Evolutionary conservation across 805 yeast species (phyloP), one percentile per base, ranked within the genome.

Genomic region (Lachancea nothofagi): DNA sequence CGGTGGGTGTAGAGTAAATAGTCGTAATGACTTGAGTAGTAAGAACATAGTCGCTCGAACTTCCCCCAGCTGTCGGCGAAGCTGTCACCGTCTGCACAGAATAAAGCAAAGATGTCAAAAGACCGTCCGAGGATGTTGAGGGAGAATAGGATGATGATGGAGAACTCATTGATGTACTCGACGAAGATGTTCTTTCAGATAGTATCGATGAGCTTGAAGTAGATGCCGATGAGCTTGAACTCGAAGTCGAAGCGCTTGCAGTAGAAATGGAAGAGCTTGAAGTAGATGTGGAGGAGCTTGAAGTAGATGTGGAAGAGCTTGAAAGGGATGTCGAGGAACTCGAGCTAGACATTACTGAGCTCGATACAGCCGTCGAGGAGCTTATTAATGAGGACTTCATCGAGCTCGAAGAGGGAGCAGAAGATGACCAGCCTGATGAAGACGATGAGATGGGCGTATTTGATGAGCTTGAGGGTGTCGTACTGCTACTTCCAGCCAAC

Each of bases 21-120:
- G 54, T 46, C 8, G 57, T 44, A 13, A 54, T 37, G 12, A 40
- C 38, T 31, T 45, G 29, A 21, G 57, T 41, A 7, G 51, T 48
- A 25, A 27, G 14, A 10, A 36, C 27, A 22, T 33, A 33, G 38
- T 19, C 25, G 25, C 29, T 14, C 9, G 35, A 24, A 15, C 29
- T 18, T 27, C 25, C 36, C 17, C 21, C 30, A 3, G 36, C 26
- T 14, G 41, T 24, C 6, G 45, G 36, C 4, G 36, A 27, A 4
- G 46, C 46, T 10, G 56, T 53, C 8, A 53, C 41, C 5, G 56
- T 50, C 19, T 43, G 38, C 19, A 49, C 46, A 2, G 58, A 55
- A 29, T 45, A 48, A 3, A 46, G 29, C 18, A 53, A 27, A 2
- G 59, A 49, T 2, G 50, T 44, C 23, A 26, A 10, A 29, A 33